A percentile compares a stretch with the other conserved stretches of the same genome.
phyloP scores from a whole-genome alignment of 306 rosid species.

The Inga laurina region DNA sequence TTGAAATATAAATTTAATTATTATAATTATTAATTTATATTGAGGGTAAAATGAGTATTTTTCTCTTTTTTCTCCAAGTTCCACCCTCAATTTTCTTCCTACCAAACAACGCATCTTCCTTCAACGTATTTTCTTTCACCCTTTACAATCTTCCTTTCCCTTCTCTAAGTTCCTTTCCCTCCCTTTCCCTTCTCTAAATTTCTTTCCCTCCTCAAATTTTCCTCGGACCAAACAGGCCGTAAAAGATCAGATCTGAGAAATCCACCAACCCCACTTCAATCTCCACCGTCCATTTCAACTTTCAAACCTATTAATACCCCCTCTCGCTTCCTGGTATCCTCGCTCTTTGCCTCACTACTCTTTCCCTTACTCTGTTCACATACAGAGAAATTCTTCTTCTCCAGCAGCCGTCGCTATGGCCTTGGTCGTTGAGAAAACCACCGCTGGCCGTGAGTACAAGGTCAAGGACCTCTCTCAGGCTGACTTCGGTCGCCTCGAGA shows the following conservation, averaged over 20 bases:
- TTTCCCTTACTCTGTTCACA: not conserved
- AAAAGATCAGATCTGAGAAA: not conserved
- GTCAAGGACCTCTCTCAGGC: slow-evolving; percentile 92
- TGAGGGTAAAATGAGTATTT: too few species aligned
- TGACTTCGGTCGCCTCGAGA: slow-evolving; percentile 83
- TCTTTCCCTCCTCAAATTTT: too few species aligned
- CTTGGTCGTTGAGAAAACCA: slow-evolving; percentile 74
- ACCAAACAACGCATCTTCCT: too few species aligned
- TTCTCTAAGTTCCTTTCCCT: too few species aligned
- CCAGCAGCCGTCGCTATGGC: slow-evolving; percentile 45
- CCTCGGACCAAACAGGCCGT: too few species aligned
- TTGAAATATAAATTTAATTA: too few species aligned
- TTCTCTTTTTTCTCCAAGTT: too few species aligned
- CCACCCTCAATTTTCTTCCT: too few species aligned
- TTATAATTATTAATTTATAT: too few species aligned
- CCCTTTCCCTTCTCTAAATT: too few species aligned
- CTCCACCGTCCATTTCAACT: slow-evolving; percentile 40
- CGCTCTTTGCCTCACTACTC: not conserved
- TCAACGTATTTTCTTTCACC: too few species aligned
- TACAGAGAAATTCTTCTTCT: not conserved
- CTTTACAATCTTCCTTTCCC: too few species aligned
- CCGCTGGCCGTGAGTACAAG: slow-evolving; percentile 84
- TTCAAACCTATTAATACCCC: slow-evolving; percentile 44
- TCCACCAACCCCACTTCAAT: slow-evolving; percentile 10
- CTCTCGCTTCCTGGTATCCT: not conserved